phyloP scores from a whole-genome alignment of 176 grass and related monocot species.

The Tillandsia fasciculata region DNA sequence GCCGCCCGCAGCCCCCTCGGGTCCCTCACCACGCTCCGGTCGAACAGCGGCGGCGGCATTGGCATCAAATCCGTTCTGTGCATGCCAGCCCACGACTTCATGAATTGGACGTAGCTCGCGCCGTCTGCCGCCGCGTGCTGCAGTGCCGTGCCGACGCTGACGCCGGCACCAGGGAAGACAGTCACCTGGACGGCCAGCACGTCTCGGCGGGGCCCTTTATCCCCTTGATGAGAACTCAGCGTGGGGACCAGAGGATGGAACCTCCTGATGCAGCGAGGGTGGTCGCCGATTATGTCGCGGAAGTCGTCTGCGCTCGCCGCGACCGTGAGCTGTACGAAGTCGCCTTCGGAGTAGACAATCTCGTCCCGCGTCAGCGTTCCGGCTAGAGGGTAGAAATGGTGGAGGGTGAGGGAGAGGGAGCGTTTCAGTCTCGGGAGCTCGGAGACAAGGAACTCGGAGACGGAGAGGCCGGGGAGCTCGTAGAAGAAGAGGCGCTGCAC shows the following conservation, averaged over 20 bases:
- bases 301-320: conserved; percentile 20
- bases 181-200: conserved; percentile 34
- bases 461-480: not conserved
- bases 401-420: conserved; percentile 20
- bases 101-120: conserved; percentile 27
- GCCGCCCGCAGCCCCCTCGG: not conserved
- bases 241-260: conserved; percentile 18
- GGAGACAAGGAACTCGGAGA: not conserved
- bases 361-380: conserved; percentile 16
- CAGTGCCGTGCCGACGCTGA: conserved; percentile 25
- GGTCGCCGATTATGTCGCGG: conserved; percentile 5
- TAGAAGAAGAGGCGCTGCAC: conserved; percentile 38
- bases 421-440: not conserved
- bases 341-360: conserved; percentile 14
- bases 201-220: not conserved
- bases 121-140: conserved; percentile 38
- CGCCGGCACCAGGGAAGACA: conserved; percentile 21
- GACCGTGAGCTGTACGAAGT: conserved; percentile 15
- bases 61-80: not conserved
- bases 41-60: not conserved
- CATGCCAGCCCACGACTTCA: conserved; percentile 27
- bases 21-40: not conserved
- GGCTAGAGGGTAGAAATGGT: conserved; percentile 21
- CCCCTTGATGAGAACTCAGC: not conserved
- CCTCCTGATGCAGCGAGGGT: conserved; percentile 10